Base-by-base conservation (phyloP, 1,284 basidiomycete genomes). In the Ustilago esculenta region DNA sequence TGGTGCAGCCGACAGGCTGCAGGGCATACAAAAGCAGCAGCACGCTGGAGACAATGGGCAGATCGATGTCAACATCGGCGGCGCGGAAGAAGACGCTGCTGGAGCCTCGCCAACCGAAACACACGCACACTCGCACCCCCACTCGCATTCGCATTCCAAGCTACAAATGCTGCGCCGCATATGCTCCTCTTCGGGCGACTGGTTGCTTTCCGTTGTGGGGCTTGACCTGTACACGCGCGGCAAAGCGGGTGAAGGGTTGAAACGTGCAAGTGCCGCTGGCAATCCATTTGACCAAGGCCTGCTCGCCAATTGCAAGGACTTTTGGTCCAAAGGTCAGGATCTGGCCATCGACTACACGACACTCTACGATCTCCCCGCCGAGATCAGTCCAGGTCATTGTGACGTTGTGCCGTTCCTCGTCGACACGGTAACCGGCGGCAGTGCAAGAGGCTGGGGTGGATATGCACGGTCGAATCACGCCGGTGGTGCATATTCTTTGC, bases 251-350 rank as follows among this genome's bases (percentile, higher is more conserved):
- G 89, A 90, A 72, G 93, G 93, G 9, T 87, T 98, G 57, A 82
- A 83, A 44, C 77, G 82, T 72, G 84, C 87, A 15, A 56, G 15
- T n/a, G 87, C 86, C 64, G 90, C 89, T 18, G 85, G 86, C 47
- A 98, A 99, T 83, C 96, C 96, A 34, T 99, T 98, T 83, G 92
- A 97, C 83, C 78, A 91, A 21, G 95, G 95, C 2, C 45, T 91
- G 12, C 81, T 89, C 14, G 86, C 87, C 73, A 99, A 99, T 82
- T 98, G 96, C 83, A 51, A 65, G 39, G 95, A 98, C 83, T 98
- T 99, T 81, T 98, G 95, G 95, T 88, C 89, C 40, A 87, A 87
- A 47, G 92, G 93, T 18, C 85, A 86, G 58, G 90, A 92, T 82
- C 84, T 96, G 5, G 92, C 91, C 1, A 89, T 98, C 23, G 90